phyloP scores from a whole-genome alignment of 2,329 filamentous ascomycete species.

The Thermochaetoides dissita region DNA sequence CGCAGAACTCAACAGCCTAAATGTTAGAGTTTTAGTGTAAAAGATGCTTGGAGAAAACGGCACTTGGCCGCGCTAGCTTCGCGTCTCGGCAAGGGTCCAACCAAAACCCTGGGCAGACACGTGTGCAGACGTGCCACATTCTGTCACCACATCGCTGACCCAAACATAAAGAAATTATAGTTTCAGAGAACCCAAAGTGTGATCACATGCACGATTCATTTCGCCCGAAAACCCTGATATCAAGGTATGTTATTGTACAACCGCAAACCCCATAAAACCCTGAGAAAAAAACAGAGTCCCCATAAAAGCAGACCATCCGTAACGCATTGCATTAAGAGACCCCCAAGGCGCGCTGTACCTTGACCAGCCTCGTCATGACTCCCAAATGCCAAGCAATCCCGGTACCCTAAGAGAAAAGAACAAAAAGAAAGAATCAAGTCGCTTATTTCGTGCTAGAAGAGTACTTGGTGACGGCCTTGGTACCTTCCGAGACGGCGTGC shows the following conservation, averaged over 20 bases:
- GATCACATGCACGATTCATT: conserved; percentile 50
- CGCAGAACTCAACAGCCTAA: too few species aligned
- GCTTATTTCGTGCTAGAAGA: conserved; percentile 97
- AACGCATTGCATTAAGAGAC: conserved; percentile 65
- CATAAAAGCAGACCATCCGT: conserved; percentile 49
- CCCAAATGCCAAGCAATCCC: conserved; percentile 43
- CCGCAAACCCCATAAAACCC: conserved; percentile 54
- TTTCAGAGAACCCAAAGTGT: conserved; percentile 4
- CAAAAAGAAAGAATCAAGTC: conserved; percentile 27
- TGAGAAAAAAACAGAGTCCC: conserved; percentile 55
- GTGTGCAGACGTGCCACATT: too few species aligned
- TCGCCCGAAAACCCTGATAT: conserved; percentile 44
- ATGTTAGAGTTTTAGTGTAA: too few species aligned
- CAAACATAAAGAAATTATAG: background rate
- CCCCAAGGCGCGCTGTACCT: conserved; percentile 27
- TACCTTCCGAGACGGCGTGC: conserved; percentile 98
- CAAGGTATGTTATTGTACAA: conserved; percentile 54
- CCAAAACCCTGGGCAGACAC: too few species aligned
- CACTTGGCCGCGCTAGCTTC: too few species aligned
- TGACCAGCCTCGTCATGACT: conserved; percentile 43
- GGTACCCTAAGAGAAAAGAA: conserved; percentile 39
- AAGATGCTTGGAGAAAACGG: too few species aligned
- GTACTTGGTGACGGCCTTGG: conserved; percentile 99
- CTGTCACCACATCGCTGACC: too few species aligned
- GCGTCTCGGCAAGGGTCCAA: too few species aligned